These are phyloP conservation scores for Smittium mucronatum DNA, from an alignment of 371 early-diverging fungal species.

Conservation along the genomic window DNA sequence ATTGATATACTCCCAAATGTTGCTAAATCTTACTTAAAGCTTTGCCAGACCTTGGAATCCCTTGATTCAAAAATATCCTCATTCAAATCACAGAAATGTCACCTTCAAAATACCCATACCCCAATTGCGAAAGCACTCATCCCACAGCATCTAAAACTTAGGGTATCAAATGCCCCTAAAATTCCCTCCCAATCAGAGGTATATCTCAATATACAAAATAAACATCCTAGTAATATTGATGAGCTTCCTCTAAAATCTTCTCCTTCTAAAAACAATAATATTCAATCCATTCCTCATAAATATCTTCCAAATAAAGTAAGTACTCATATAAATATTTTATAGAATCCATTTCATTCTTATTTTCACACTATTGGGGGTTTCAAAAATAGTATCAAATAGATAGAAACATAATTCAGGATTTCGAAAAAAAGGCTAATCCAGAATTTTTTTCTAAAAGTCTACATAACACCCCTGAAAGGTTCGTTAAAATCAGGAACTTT, in stretches of 20 bases:
- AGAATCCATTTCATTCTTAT: not conserved
- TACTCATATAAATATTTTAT: not conserved
- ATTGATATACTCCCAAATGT: not conserved
- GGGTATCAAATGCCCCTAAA: too few species aligned
- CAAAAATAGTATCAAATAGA: slow-evolving; percentile 25
- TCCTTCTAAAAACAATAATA: not conserved
- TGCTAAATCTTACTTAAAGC: not conserved
- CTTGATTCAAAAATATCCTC: not conserved
- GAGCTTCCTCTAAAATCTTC: not conserved
- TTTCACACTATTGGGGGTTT: not conserved
- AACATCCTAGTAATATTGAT: not conserved
- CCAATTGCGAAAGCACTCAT: too few species aligned
- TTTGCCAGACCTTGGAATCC: not conserved
- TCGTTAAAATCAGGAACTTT: slow-evolving; percentile 69
- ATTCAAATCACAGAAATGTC: not conserved
- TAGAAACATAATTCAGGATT: slow-evolving; percentile 34
- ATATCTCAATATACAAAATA: not conserved
- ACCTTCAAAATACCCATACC: too few species aligned
- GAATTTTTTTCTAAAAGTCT: slow-evolving; percentile 65
- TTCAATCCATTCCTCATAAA: not conserved
- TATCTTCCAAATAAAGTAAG: not conserved
- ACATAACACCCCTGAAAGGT: slow-evolving; percentile 77
- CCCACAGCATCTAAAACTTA: too few species aligned
- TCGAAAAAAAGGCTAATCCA: slow-evolving; percentile 45
- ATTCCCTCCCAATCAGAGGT: too few species aligned